These are phyloP conservation scores for Teunomyces funiuensis DNA, from an alignment of 805 yeast species.

Conservation along the genomic window DNA sequence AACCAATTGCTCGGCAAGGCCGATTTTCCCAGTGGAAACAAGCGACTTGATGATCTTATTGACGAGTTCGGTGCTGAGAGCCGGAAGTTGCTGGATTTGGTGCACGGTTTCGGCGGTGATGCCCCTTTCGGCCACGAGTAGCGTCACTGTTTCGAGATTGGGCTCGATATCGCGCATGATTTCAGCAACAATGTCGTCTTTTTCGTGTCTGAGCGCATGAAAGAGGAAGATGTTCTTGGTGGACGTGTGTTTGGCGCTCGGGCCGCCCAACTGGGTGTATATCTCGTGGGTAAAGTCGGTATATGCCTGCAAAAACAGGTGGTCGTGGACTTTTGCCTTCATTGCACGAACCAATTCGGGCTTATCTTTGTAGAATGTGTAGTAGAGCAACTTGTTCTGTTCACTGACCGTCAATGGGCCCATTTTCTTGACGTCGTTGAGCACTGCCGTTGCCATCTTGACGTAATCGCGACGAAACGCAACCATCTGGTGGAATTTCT, in stretches of 20 bases:
- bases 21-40: not conserved
- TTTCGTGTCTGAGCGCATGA: conserved; percentile 29
- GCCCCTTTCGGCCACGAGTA: not conserved
- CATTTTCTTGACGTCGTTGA: conserved; percentile 27
- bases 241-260: conserved; percentile 7
- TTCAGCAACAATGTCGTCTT: conserved; percentile 20
- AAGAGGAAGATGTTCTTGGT: conserved; percentile 27
- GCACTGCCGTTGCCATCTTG: conserved; percentile 20
- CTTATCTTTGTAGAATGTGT: conserved; percentile 33
- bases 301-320: conserved; percentile 2
- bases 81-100: not conserved
- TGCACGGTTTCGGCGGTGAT: not conserved
- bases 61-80: not conserved
- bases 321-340: conserved; percentile 12
- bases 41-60: not conserved
- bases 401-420: conserved; percentile 30
- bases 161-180: conserved; percentile 13
- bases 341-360: conserved; percentile 14
- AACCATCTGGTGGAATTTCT: conserved; percentile 20
- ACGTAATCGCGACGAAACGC: conserved; percentile 20
- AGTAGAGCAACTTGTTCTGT: conserved; percentile 27
- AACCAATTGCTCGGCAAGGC: conserved; percentile 1
- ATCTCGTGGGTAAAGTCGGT: conserved; percentile 20
- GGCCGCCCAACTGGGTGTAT: conserved; percentile 16
- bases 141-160: not conserved